Conservation (phyloP, 2,329 filamentous ascomycete species). For the Alternaria sp. region DNA sequence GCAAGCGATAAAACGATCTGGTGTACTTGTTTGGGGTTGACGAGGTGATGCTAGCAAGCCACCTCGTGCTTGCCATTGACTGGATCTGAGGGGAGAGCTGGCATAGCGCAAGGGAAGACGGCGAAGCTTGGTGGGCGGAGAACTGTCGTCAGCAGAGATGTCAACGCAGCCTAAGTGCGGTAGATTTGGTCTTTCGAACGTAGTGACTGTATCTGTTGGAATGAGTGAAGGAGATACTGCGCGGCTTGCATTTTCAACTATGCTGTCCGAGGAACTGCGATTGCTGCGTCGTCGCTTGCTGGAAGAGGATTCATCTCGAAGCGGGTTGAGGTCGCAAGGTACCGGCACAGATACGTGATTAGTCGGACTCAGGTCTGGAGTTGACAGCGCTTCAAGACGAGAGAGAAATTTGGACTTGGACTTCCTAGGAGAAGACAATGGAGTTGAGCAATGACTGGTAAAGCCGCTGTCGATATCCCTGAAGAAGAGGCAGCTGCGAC, state of each 20-base stretch:
- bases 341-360: neutral
- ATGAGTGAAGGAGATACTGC: slow-evolving; percentile 2
- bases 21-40: slow-evolving; percentile 42
- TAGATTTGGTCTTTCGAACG: neutral
- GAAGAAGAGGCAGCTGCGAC: slow-evolving; percentile 34
- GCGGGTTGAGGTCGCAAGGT: neutral
- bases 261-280: slow-evolving; percentile 14
- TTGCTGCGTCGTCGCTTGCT: slow-evolving; percentile 1
- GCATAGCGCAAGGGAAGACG: slow-evolving; percentile 27
- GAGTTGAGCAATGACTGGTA: slow-evolving; percentile 15
- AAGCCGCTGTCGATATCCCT: slow-evolving; percentile 16
- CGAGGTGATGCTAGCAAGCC: slow-evolving; percentile 26
- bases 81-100: slow-evolving; percentile 42
- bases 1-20: slow-evolving; percentile 65
- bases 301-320: neutral
- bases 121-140: slow-evolving; percentile 8
- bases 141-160: neutral
- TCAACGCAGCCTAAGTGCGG: neutral
- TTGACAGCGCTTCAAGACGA: slow-evolving; percentile 21
- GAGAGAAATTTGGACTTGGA: slow-evolving; percentile 18
- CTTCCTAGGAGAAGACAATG: slow-evolving; percentile 36
- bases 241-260: neutral
- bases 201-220: neutral
- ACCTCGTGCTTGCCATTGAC: slow-evolving; percentile 38
- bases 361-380: slow-evolving; percentile 20